A percentile compares a stretch with the other conserved stretches of the same genome.
Conservation (phyloP, 768 basidiomycete species). For the Pleurotus djamor region DNA sequence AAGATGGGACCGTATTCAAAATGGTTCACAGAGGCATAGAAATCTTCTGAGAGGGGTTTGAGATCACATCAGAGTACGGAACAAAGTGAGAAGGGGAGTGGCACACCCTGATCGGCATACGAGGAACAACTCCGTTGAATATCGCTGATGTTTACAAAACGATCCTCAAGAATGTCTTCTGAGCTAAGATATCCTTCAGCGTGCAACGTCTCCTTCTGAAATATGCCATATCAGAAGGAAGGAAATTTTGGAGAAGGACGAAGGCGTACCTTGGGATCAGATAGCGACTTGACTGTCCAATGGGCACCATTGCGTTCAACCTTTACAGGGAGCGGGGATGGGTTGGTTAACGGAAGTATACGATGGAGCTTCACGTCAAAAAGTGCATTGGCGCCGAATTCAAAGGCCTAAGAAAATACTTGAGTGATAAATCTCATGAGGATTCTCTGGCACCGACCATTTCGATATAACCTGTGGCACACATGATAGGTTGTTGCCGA, state of each 20-base stretch:
- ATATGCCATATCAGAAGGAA: too few species aligned
- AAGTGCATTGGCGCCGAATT: too few species aligned
- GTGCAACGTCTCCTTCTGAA: too few species aligned
- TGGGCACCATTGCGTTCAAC: too few species aligned
- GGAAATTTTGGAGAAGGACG: too few species aligned
- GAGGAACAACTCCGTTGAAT: not conserved
- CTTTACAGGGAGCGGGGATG: too few species aligned
- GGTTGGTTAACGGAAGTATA: too few species aligned
- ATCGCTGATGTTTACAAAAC: not conserved
- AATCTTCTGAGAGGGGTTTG: not conserved
- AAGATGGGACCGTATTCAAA: not conserved
- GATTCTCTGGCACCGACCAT: slow-evolving; percentile 24
- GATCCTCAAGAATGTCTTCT: not conserved
- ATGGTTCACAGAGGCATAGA: not conserved
- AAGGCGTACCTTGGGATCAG: too few species aligned
- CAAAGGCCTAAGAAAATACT: too few species aligned
- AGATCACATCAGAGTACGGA: not conserved
- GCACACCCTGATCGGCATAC: not conserved
- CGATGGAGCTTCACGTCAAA: too few species aligned
- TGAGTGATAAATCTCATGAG: too few species aligned
- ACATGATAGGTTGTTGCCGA: slow-evolving; percentile 35
- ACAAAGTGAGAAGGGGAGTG: not conserved
- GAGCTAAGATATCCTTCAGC: not conserved
- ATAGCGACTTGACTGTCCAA: too few species aligned
- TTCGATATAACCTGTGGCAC: slow-evolving; percentile 33